Evolutionary conservation across 768 basidiomycete species (phyloP).

Genomic region (Scleroderma citrinum): DNA sequence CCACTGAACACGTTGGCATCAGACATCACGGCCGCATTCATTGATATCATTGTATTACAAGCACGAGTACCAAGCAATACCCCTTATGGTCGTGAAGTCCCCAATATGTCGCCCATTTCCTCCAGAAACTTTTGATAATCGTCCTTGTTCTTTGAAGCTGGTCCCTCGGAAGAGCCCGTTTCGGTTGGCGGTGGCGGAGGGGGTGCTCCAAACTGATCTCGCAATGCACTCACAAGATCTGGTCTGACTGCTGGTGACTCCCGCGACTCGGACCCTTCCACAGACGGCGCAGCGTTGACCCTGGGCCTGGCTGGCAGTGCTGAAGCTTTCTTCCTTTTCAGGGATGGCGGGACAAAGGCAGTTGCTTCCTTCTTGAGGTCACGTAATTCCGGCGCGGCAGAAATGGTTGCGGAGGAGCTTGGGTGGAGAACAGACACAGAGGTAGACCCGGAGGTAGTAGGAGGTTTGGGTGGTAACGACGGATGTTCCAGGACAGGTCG

Average conservation of each 20-base stretch:
- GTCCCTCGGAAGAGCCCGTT: conserved; percentile 12
- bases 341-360: conserved; percentile 77
- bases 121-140: conserved; percentile 76
- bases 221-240: conserved; percentile 59
- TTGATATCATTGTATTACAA: too few species aligned
- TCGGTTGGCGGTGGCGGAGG: conserved; percentile 18
- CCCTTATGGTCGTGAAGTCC: conserved; percentile 16
- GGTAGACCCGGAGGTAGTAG: conserved; percentile 19
- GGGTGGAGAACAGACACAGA: conserved; percentile 42
- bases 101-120: conserved; percentile 66
- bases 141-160: conserved; percentile 42
- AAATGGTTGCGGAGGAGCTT: conserved; percentile 59
- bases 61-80: too few species aligned
- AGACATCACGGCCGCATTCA: too few species aligned
- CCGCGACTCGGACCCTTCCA: conserved; percentile 25
- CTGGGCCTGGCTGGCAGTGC: conserved; percentile 32
- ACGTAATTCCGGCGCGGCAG: conserved; percentile 80
- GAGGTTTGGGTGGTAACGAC: conserved; percentile 40
- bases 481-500: conserved; percentile 35
- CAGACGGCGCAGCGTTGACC: conserved; percentile 61
- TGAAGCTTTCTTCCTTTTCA: conserved; percentile 66
- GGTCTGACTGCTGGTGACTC: conserved; percentile 40
- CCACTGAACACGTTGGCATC: too few species aligned
- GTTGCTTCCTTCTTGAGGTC: conserved; percentile 95
- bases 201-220: conserved; percentile 50